Base-by-base conservation (phyloP, 2,329 filamentous ascomycete species). In the Aspergillus ustus region DNA sequence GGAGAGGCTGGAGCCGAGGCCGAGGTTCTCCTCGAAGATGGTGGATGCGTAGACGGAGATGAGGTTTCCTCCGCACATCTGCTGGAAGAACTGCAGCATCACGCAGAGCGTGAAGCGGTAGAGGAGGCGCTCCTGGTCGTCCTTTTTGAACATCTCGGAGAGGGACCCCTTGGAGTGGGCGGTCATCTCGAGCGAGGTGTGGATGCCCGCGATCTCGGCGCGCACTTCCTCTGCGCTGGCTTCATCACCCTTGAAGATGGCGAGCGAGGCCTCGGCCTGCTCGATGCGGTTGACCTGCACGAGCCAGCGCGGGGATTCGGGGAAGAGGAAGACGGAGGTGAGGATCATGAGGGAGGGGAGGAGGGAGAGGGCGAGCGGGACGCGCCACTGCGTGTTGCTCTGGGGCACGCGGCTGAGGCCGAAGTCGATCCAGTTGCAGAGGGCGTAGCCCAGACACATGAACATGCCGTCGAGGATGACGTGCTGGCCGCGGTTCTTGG, bases 311-410 rank as follows among this genome's bases (percentile, higher is more conserved):
- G 69, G 69, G 0, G 83, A 85, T 64, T 87, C 85, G 3, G 84
- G 84, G 3, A 86, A 73, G 4, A 77, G 72, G 34, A 82, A 74
- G 25, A 84, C 77, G 20, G 79, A 74, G 20, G 64, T 61, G 40
- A 82, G 71, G 28, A 86, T 82, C 46, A 85, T 73, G 4, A 85
- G 57, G 0, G 83, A 82, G 52, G 85, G 81, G 13, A 84, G 56
- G 60, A 85, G 82, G 64, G 86, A 84, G 64, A 87, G 81, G 4
- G 80, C 82, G 49, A 86, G 81, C 0, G 84, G 84, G 55, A 84
- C 81, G 20, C 84, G 77, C 84, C 84, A 86, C 15, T 80, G 73
- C 8, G 79, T 70, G 1, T 72, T 74, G 7, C 74, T 73, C 25
- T 78, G 77, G 2, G 82, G 70, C 65, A 82, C 82, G 15, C 59